Evolutionary conservation across 148 eudicot genomes (phyloP), one percentile per base, ranked within the genome.

Genomic region (Polygonum aviculare): DNA sequence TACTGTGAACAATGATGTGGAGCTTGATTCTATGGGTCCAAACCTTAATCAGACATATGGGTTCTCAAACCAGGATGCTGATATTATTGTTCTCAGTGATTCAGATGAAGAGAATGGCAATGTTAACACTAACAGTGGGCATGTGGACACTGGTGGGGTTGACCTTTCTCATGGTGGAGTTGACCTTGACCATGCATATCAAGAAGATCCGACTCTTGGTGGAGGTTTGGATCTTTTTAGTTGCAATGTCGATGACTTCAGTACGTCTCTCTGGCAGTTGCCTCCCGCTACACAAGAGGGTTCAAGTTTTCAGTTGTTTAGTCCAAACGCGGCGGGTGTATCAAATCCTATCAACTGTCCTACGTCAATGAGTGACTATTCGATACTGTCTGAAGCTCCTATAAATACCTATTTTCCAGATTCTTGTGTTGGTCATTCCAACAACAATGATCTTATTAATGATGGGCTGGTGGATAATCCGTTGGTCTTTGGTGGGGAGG

Each of bases 251-350:
- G 99, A 89, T 79, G 97, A 87, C 12, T 90, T 84, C 67, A 90
- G 86, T 49, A 80, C 83, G 72, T 84, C 88, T 15, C 73, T 86
- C 63, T 95, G 97, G 99, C 78, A 90, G 45, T 74, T 90, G 80
- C 89, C 96, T 80, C 74, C 96, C 7, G 81, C 82, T 73, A 87
- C 79, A 62, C 96, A 87, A 47, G 81, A 85, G 19, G 89, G 84
- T 18, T 80, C 94, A 12, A 81, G 85, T 76, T 95, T 95, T 80
- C 91, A 90, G 82, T 78, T 95, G 70, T 95, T 95, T 88, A 88
- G 89, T 78, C 79, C 99, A 48, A 89, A 89, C 81, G 81, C 6
- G 47, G 47, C 80, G 65, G 91, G 83, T 63, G 89, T 82, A n/a
- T 79, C 90, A 10, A 91, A 85, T 79, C 55, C 91, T 40, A 76